Evolutionary conservation across 2,329 filamentous ascomycete genomes (phyloP), one percentile per base, ranked within the genome.

Genomic region (Lasiodiplodia theobromae): DNA sequence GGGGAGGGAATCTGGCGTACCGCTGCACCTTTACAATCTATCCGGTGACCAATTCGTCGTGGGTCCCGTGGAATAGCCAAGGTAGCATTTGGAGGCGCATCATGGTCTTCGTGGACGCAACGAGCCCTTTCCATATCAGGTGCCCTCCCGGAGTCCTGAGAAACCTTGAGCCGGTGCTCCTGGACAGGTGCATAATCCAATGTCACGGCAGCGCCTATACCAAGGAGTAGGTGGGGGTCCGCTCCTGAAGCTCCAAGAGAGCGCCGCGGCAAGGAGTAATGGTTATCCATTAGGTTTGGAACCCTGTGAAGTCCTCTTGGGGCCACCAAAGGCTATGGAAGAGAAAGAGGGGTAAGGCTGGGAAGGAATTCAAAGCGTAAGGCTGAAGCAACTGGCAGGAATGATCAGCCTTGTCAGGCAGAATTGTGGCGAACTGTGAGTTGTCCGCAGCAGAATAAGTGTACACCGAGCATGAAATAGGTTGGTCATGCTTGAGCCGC

Each of bases 301-400:
- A 21, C 23, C 6, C 16, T 21, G 16, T 16, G 40, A 3, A 47
- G 40, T 18, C 18, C 16, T n/a, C 7, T 21, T 1, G 2, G 16
- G 16, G n/a, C 40, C 8, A 47, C 40, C 16, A 18, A 57, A 23
- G 53, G 28, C 8, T n/a, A n/a, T 31, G 18, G 7, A 23, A 52
- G 49, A 52, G 23, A 28, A n/a, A 28, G 53, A 10, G 6, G 3
- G 7, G 31, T 5, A 57, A 57, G 31, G 53, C 23, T 54, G 52
- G 3, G 25, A 16, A 54, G 14, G 21, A 14, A 23, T 25, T 12
- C 23, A 53, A 25, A 18, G 53, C 8, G 18, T 12, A 18, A 56
- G 53, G 53, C 53, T 56, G 53, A 56, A 37, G 25, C 10, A 34
- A 37, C 53, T n/a, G 28, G n/a, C 53, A 53, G 51, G 51, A 23